Evolutionary conservation across 805 yeast species (phyloP), one percentile per base, ranked within the genome.

Genomic region (Barnettozyma vustinii): DNA sequence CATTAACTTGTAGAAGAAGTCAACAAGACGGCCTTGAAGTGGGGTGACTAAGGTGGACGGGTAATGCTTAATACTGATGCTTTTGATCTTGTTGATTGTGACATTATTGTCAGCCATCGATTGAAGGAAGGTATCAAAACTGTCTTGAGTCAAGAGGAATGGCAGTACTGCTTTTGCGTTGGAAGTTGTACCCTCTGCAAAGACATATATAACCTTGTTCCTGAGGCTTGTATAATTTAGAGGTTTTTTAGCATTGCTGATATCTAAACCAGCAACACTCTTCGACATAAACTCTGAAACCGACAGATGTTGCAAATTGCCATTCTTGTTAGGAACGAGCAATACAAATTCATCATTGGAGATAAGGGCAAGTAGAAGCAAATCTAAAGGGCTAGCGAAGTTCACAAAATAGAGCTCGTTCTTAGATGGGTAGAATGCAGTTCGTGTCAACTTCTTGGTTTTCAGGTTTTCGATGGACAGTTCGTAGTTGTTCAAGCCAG

Each of bases 101-200:
- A 39, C 51, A n/a, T 25, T 40, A 10, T 32, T 35, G 3, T 16
- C 26, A 2, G 36, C 27, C 9, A 53, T 19, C 7, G 45, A 20
- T 3, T 44, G 26, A 26, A 52, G 44, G 32, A 67, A 56, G 2
- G 46, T 44, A 13, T 54, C 49, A 46, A 68, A 55, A 6, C 51
- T 30, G 0, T 20, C 13, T n/a, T 60, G 62, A 6, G 52, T 52
- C 12, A 68, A 40, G 5, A 70, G 68, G 48, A 86, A 76, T 3
- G 88, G 80, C 52, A 91, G 71, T 1, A 91, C 61, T 0, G 90
- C 81, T 52, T 82, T 81, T 45, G 95, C 94, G 61, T 91, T 92
- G 0, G 96, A 80, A 0, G 96, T 75, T 0, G 96, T 87, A 0
- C 96, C 96, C 60, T 90, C 97, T 3, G 83, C 73, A 50, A 89